Evolutionary conservation across 305 asterid species (phyloP).

Genomic region (Solanum hybrid): DNA sequence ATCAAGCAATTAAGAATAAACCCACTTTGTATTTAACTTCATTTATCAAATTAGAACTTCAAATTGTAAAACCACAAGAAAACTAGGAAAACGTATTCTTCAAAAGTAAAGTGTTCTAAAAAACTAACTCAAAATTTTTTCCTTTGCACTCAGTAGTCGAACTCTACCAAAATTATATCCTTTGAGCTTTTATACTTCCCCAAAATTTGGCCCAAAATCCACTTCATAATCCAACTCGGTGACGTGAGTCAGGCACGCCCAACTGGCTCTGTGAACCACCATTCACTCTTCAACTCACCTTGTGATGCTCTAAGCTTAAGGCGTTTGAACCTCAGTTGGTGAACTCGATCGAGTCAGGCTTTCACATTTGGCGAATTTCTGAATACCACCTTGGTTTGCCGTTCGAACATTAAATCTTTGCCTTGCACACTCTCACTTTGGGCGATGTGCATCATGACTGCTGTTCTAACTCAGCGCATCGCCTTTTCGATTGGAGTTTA

Average conservation of each 20-base stretch:
- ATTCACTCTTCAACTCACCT: not conserved
- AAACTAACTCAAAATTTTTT: not conserved
- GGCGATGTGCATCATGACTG: not conserved
- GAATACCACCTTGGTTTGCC: not conserved
- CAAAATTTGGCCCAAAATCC: not conserved
- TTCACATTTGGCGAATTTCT: not conserved
- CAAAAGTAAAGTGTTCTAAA: not conserved
- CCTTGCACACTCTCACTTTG: not conserved
- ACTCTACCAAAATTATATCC: not conserved
- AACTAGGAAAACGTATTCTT: not conserved
- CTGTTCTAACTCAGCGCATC: not conserved
- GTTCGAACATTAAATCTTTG: not conserved
- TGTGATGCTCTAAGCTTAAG: not conserved
- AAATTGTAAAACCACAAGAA: not conserved
- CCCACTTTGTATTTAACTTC: not conserved
- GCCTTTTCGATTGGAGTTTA: not conserved
- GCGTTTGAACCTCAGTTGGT: not conserved
- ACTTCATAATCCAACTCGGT: not conserved
- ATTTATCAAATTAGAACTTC: not conserved
- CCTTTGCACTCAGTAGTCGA: not conserved
- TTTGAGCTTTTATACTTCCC: not conserved
- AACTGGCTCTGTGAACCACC: not conserved
- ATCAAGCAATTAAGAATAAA: not conserved
- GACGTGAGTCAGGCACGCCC: accelerated
- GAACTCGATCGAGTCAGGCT: not conserved